These are phyloP conservation scores for Fraxinus floribunda DNA, from an alignment of 305 asterid genomes.

Conservation along the genomic window DNA sequence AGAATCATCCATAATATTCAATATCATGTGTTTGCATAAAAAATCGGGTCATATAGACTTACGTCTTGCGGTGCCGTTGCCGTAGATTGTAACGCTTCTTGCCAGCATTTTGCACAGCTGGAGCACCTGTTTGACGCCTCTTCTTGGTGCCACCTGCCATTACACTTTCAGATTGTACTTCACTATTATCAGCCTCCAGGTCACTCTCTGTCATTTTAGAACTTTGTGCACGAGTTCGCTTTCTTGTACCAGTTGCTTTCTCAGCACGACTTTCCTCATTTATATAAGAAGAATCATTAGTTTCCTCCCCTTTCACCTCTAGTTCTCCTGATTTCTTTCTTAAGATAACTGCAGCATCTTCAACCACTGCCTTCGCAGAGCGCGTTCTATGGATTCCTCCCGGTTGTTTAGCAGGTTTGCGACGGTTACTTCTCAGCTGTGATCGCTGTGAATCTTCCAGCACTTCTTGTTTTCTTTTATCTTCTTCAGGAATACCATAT, in stretches of 20 bases:
- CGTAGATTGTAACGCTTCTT: slow-evolving; percentile 74
- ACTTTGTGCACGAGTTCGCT: slow-evolving; percentile 54
- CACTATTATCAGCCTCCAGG: slow-evolving; percentile 61
- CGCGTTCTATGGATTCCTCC: slow-evolving; percentile 45
- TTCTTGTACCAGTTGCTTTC: slow-evolving; percentile 42
- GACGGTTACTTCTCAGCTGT: slow-evolving; percentile 35
- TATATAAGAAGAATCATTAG: slow-evolving; percentile 31
- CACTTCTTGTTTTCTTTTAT: slow-evolving; percentile 32
- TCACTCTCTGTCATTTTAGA: slow-evolving; percentile 54
- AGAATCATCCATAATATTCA: not conserved
- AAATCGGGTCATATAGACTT: slow-evolving; percentile 25
- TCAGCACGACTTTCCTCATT: slow-evolving; percentile 48
- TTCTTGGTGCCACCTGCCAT: slow-evolving; percentile 65
- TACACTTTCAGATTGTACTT: slow-evolving; percentile 66
- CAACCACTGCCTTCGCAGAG: slow-evolving; percentile 61
- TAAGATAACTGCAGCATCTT: slow-evolving; percentile 63
- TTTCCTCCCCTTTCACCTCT: slow-evolving; percentile 30
- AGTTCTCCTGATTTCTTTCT: slow-evolving; percentile 36
- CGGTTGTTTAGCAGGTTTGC: slow-evolving; percentile 40
- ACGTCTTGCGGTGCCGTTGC: slow-evolving; percentile 43
- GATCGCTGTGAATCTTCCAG: slow-evolving; percentile 51
- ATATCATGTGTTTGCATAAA: not conserved
- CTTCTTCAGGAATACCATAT: slow-evolving; percentile 35
- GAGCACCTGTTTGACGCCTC: slow-evolving; percentile 54
- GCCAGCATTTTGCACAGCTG: slow-evolving; percentile 48